These are phyloP conservation scores for Toxoplasma gondii DNA, from an alignment of 169 alveolate genomes.

Conservation along the genomic window DNA sequence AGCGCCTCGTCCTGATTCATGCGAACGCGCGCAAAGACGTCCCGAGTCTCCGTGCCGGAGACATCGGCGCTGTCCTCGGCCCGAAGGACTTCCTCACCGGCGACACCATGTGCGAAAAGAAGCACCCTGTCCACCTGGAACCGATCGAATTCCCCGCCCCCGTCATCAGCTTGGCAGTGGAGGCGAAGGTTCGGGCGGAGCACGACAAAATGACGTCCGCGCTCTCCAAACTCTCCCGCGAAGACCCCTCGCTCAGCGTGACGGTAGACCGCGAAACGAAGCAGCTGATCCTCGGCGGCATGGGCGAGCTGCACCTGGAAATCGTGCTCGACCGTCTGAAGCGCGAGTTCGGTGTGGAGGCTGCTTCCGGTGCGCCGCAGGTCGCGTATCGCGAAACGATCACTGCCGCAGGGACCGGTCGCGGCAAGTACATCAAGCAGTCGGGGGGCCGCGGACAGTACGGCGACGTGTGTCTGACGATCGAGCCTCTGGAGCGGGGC, in stretches of 20 bases:
- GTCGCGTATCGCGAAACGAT: conserved; percentile 91
- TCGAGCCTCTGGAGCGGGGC: conserved; percentile 85
- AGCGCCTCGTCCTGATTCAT: conserved; percentile 85
- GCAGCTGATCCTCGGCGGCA: conserved; percentile 88
- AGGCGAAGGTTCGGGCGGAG: conserved; percentile 76
- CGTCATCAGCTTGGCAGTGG: conserved; percentile 79
- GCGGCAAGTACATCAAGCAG: conserved; percentile 86
- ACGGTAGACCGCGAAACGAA: conserved; percentile 84
- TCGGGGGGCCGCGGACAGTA: conserved; percentile 91
- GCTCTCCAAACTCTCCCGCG: conserved; percentile 78
- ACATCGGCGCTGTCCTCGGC: conserved; percentile 82
- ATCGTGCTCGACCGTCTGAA: conserved; percentile 91
- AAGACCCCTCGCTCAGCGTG: conserved; percentile 83
- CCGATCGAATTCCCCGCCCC: conserved; percentile 86
- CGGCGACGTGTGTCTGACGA: conserved; percentile 84
- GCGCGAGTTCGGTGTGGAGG: conserved; percentile 88
- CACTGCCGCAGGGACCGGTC: conserved; percentile 76
- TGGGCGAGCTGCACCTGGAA: conserved; percentile 97
- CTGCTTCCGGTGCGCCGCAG: conserved; percentile 90
- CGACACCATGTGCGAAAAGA: conserved; percentile 81
- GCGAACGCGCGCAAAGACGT: conserved; percentile 83
- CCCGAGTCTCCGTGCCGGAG: conserved; percentile 81
- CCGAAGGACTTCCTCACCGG: conserved; percentile 85
- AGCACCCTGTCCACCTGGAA: conserved; percentile 78
- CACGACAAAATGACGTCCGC: conserved; percentile 82